Evolutionary conservation across 495 filamentous ascomycete species (phyloP).

Genomic region (Aspergillus carlsbadensis): DNA sequence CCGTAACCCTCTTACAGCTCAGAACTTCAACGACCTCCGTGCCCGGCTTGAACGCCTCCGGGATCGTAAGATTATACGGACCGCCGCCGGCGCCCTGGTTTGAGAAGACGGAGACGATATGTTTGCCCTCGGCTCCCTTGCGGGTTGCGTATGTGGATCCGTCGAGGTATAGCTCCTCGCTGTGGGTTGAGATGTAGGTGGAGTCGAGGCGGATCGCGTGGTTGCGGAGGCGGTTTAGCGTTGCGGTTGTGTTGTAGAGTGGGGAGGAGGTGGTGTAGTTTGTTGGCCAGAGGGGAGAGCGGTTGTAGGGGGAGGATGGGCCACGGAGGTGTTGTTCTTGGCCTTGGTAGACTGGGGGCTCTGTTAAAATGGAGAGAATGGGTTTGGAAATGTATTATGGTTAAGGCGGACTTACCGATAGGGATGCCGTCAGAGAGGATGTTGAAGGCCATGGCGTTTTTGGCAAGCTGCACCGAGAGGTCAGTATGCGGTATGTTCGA

Average conservation of each 20-base stretch:
- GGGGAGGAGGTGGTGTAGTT: conserved; percentile 53
- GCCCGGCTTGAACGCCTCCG: conserved; percentile 31
- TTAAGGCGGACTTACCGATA: conserved; percentile 23
- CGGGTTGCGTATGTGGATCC: conserved; percentile 53
- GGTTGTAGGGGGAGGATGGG: conserved; percentile 55
- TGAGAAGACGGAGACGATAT: conserved; percentile 55
- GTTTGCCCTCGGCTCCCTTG: conserved; percentile 51
- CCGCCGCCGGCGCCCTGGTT: conserved; percentile 50
- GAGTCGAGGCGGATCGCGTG: conserved; percentile 49
- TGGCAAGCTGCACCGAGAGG: conserved; percentile 40
- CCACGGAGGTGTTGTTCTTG: conserved; percentile 66
- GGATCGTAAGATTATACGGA: conserved; percentile 42
- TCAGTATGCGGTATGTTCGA: neutral
- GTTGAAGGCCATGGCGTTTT: conserved; percentile 65
- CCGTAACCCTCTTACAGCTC: conserved; percentile 36
- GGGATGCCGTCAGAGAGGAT: conserved; percentile 65
- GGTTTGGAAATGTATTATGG: neutral
- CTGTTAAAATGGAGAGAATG: neutral
- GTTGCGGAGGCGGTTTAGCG: conserved; percentile 58
- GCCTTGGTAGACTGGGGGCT: conserved; percentile 49
- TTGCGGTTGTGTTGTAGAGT: conserved; percentile 56
- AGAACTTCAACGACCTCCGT: conserved; percentile 47
- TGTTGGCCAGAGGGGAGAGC: conserved; percentile 66
- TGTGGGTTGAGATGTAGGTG: conserved; percentile 49
- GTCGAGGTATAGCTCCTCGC: conserved; percentile 49